A percentile compares a stretch with the other conserved stretches of the same genome.
phyloP scores from a whole-genome alignment of 805 yeast genomes.

The Pichia deserticola region DNA sequence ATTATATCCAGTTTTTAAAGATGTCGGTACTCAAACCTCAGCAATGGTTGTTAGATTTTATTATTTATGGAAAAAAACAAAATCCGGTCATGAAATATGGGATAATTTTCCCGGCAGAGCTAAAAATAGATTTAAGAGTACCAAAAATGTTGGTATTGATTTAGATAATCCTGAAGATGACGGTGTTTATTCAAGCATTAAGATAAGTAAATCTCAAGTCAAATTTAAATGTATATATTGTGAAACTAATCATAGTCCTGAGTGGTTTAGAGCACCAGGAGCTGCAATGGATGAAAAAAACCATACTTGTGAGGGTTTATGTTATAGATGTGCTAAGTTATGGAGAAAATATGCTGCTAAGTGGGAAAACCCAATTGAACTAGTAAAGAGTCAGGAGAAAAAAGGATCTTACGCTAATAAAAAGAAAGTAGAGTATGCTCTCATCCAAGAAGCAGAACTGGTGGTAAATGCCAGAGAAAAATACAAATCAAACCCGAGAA shows the following conservation, averaged over 20 bases:
- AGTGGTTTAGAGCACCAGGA: slow-evolving; percentile 73
- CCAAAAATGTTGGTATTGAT: slow-evolving; percentile 38
- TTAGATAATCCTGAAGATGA: slow-evolving; percentile 54
- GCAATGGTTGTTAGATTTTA: slow-evolving; percentile 81
- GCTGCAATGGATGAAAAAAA: slow-evolving; percentile 31
- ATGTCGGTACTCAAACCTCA: slow-evolving; percentile 65
- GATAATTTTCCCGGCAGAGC: slow-evolving; percentile 69
- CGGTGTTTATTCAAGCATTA: slow-evolving; percentile 56
- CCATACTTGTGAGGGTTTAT: slow-evolving; percentile 50
- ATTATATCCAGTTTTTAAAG: slow-evolving; percentile 60
- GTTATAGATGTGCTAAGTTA: slow-evolving; percentile 78
- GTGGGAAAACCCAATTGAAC: slow-evolving; percentile 77
- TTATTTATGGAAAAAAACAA: slow-evolving; percentile 87
- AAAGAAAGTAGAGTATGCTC: slow-evolving; percentile 59
- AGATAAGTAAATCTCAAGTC: slow-evolving; percentile 33
- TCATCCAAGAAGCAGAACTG: slow-evolving; percentile 50
- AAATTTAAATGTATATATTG: slow-evolving; percentile 69
- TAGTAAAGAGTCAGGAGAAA: slow-evolving; percentile 40
- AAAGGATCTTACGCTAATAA: slow-evolving; percentile 32
- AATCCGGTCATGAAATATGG: slow-evolving; percentile 71
- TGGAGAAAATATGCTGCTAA: slow-evolving; percentile 87
- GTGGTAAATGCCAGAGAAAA: slow-evolving; percentile 44
- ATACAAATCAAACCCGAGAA: slow-evolving; percentile 17
- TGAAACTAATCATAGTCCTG: slow-evolving; percentile 41
- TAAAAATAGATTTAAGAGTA: slow-evolving; percentile 45